These are phyloP conservation scores for Darksidea phi DNA, from an alignment of 495 filamentous ascomycete species.

Conservation along the genomic window DNA sequence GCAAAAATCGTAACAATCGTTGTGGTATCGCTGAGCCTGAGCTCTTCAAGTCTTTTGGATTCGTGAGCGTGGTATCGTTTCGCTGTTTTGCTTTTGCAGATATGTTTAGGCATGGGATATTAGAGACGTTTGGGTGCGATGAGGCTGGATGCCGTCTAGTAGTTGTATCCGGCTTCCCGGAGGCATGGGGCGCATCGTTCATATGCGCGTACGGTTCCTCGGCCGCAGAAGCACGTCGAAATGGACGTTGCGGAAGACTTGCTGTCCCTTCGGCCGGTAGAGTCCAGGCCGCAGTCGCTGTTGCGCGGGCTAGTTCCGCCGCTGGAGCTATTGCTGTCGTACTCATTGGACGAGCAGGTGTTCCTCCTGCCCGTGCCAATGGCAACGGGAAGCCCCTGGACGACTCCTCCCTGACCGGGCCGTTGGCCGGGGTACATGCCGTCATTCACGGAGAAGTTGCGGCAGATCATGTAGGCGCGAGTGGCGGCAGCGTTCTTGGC, in stretches of 20 bases:
- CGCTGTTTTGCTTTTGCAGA: conserved; percentile 11
- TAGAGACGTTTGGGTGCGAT: background rate
- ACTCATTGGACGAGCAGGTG: conserved; percentile 46
- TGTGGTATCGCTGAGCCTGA: conserved; percentile 36
- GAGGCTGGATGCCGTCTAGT: conserved; percentile 6
- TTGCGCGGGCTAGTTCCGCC: conserved; percentile 59
- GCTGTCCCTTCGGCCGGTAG: conserved; percentile 36
- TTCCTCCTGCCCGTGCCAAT: conserved; percentile 61
- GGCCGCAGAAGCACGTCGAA: conserved; percentile 36
- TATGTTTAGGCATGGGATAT: conserved; percentile 5
- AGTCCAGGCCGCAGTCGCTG: conserved; percentile 45
- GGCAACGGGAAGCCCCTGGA: conserved; percentile 81
- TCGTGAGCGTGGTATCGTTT: conserved; percentile 19
- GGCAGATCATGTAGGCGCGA: conserved; percentile 95
- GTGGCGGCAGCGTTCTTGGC: conserved; percentile 95
- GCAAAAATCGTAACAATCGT: conserved; percentile 20
- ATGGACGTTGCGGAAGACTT: conserved; percentile 19
- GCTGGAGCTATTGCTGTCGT: conserved; percentile 47
- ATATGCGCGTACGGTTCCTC: conserved; percentile 34
- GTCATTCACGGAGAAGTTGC: conserved; percentile 97
- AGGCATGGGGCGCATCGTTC: conserved; percentile 36
- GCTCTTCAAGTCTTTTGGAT: conserved; percentile 36
- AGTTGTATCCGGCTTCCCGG: conserved; percentile 31
- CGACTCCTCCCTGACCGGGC: conserved; percentile 68
- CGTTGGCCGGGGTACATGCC: conserved; percentile 75